Percentiles rank a stretch among this genome's conserved stretches.
phyloP scores from a whole-genome alignment of 108 stramenopile genomes.

The Discostella stelligeroides region DNA sequence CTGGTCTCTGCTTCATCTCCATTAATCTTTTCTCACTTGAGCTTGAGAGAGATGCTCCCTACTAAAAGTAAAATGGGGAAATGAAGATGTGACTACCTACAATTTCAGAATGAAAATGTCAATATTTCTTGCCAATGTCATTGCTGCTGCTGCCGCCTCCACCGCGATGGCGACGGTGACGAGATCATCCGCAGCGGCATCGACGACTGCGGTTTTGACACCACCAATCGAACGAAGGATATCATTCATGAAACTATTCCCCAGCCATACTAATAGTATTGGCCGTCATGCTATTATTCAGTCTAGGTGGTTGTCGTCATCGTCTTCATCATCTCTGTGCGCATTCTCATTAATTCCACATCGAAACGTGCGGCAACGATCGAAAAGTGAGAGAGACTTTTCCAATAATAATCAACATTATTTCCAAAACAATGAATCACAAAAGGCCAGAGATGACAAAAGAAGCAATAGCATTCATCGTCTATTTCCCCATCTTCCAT shows the following conservation, averaged over 20 bases:
- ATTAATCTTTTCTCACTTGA: too few relatives aligned
- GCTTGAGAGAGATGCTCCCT: too few relatives aligned
- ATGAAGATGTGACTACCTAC: too few relatives aligned
- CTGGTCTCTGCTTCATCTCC: too few relatives aligned
- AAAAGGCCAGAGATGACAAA: neutral
- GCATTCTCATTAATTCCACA: neutral
- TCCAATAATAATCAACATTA: neutral
- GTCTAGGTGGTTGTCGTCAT: neutral
- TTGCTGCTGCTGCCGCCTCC: neutral
- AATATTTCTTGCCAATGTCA: conserved; percentile 5
- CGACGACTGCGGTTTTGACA: neutral
- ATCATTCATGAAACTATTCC: neutral
- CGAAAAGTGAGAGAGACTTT: too few relatives aligned
- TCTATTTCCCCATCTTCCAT: conserved; percentile 20
- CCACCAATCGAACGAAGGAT: neutral
- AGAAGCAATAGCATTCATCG: conserved; percentile 1
- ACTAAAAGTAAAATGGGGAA: too few relatives aligned
- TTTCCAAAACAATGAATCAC: neutral
- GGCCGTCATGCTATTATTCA: too few relatives aligned
- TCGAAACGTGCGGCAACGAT: too few relatives aligned
- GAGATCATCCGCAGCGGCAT: neutral
- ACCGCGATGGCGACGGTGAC: neutral
- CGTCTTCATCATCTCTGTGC: neutral
- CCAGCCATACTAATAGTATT: too few relatives aligned
- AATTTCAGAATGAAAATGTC: neutral